Evolutionary conservation across 495 filamentous ascomycete genomes (phyloP), one percentile per base, ranked within the genome.

Genomic region (Penicillium samsonianum): DNA sequence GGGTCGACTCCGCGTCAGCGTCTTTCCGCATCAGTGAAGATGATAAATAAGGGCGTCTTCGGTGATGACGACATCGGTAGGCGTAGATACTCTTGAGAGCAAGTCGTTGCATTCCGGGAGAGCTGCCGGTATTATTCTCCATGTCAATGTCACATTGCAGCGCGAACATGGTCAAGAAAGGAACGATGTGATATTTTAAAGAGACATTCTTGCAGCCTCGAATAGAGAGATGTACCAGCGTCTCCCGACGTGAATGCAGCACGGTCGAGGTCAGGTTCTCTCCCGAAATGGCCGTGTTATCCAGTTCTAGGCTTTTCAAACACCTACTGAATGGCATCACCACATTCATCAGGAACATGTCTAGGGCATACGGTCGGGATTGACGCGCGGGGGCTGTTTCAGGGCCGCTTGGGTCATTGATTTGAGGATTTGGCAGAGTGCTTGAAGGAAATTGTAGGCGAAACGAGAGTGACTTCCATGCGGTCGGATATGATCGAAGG

Each of bases 201-300:
- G 83, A 85, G 30, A 86, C 83, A 68, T 86, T 84, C 67, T 86
- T 85, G 76, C 83, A 86, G 8, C 83, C 83, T 9, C 83, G 78
- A 35, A 85, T 78, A 5, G 83, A 86, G 19, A 86, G 73, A 58
- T 86, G 83, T 61, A 82, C 76, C 50, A 86, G 59, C 0, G 79
- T 82, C 49, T 79, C 75, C 26, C 77, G 72, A 31, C 80, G 76
- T n/a, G 78, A 70, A 47, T 80, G 73, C 45, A 85, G 65, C 23
- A 86, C 79, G 4, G 70, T 81, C 31, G 76, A 77, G 12, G 78
- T 78, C 28, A 86, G 72, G 35, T 79, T 79, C 55, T 79, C 75
- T 4, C 83, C 83, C 22, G 79, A 80, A 23, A 85, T 81, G 20
- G 80, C 80, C n/a, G 83, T 86, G 57, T 85, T 84, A 65, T 83